phyloP scores from a whole-genome alignment of 2,329 filamentous ascomycete genomes.

The Diaporthe sp. region DNA sequence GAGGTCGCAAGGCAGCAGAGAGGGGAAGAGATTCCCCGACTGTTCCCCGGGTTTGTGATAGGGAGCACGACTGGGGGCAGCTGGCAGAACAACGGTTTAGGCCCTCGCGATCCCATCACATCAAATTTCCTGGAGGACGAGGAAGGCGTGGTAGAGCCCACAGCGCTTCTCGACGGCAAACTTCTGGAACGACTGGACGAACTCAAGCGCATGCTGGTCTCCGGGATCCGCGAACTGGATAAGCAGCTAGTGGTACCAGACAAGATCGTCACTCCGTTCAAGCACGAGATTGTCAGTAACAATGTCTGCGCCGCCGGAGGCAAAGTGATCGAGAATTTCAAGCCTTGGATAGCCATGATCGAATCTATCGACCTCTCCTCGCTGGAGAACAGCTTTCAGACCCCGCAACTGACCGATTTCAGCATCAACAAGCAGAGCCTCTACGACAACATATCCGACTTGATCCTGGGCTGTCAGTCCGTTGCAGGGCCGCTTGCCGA shows the following conservation, averaged over 20 bases:
- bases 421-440: slow-evolving; percentile 91
- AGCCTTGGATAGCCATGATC: slow-evolving; percentile 88
- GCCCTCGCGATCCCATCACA: slow-evolving; percentile 77
- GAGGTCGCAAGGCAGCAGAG: slow-evolving; percentile 94
- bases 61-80: slow-evolving; percentile 87
- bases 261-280: slow-evolving; percentile 83
- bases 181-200: slow-evolving; percentile 89
- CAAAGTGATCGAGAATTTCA: slow-evolving; percentile 89
- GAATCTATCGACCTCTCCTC: slow-evolving; percentile 92
- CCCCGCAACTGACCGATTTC: slow-evolving; percentile 89
- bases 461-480: slow-evolving; percentile 88
- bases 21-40: slow-evolving; percentile 91
- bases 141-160: slow-evolving; percentile 80
- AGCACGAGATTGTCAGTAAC: slow-evolving; percentile 86
- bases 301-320: slow-evolving; percentile 83
- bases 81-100: slow-evolving; percentile 83
- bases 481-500: slow-evolving; percentile 93
- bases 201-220: slow-evolving; percentile 86
- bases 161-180: slow-evolving; percentile 79
- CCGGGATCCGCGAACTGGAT: slow-evolving; percentile 88
- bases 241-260: slow-evolving; percentile 84
- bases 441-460: slow-evolving; percentile 93
- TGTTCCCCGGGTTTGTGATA: slow-evolving; percentile 93
- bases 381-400: slow-evolving; percentile 83
- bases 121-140: slow-evolving; percentile 91